Evolutionary conservation across 2,329 filamentous ascomycete genomes (phyloP).

Genomic region (Biscogniauxia sp.): DNA sequence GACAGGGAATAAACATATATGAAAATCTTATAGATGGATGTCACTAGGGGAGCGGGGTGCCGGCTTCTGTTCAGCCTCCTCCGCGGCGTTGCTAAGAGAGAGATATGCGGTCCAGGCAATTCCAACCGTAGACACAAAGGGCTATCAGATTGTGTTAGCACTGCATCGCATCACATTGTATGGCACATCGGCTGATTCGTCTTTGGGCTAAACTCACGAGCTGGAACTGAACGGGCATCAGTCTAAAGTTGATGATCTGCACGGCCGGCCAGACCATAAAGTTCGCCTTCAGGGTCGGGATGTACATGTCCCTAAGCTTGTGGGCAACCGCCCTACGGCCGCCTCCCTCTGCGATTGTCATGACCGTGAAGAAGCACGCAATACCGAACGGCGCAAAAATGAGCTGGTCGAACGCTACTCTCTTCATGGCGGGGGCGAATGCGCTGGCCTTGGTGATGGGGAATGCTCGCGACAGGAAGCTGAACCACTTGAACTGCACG

Average conservation of each 20-base stretch:
- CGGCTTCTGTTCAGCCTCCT: conserved; percentile 53
- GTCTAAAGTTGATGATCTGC: conserved; percentile 92
- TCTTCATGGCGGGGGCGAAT: conserved; percentile 77
- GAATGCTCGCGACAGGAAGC: conserved; percentile 76
- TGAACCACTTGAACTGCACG: conserved; percentile 93
- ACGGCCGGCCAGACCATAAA: conserved; percentile 93
- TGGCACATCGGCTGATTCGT: not conserved
- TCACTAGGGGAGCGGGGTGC: conserved; percentile 32
- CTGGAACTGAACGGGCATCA: conserved; percentile 95
- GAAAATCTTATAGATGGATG: conserved; percentile 32
- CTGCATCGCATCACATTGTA: not conserved
- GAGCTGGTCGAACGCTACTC: conserved; percentile 88
- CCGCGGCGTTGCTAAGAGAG: conserved; percentile 83
- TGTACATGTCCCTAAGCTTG: conserved; percentile 91
- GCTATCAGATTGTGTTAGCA: conserved; percentile 49
- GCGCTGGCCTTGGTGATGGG: conserved; percentile 77
- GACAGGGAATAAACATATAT: conserved; percentile 5
- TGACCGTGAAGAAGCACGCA: conserved; percentile 87
- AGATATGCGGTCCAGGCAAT: conserved; percentile 98
- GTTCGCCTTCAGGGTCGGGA: conserved; percentile 93
- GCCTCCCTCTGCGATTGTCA: conserved; percentile 94
- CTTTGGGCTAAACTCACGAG: conserved; percentile 62
- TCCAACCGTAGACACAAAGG: conserved; percentile 92
- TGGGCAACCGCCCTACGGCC: conserved; percentile 72
- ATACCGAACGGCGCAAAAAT: conserved; percentile 89